Evolutionary conservation across 352 stramenopile genomes (phyloP), one percentile per base, ranked within the genome.

Genomic region (Phytophthora crassamura): DNA sequence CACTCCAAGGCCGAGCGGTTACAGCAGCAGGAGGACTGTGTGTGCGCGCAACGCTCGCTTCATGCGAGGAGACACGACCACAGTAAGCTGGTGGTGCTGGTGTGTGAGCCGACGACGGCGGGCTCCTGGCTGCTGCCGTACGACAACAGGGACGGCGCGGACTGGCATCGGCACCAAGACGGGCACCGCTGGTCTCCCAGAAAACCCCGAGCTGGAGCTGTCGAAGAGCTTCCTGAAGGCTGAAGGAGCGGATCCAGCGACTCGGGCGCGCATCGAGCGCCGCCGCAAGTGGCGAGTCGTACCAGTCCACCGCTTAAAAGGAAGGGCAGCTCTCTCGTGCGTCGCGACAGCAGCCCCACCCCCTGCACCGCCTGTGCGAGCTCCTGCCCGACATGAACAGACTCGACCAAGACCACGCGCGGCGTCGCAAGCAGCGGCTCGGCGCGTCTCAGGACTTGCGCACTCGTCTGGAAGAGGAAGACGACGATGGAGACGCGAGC

Each of bases 41-140:
- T 95, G 18, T 76, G 84, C 14, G 78, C 83, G 12, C 86, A 95
- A 67, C 59, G 93, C 0, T 91, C 84, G 40, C 73, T 95, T 3
- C 86, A 95, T 52, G 78, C 86, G 1, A 84, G 84, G 9, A 65
- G 79, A 14, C 86, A 95, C 33, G 86, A 95, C 49, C 86, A 84
- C 3, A 84, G 80, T 22, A 88, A 90, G 40, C 77, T 95, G 49
- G 86, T 95, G 4, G 86, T 95, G 49, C 64, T 95, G 34, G 84
- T 95, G 22, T 85, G 84, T 56, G 86, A 93, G 47, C 86, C 86
- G 7, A 91, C 76, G 49, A 93, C 80, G 0, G 86, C 93, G 18
- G 86, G 86, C 4, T 93, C 84, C 25, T 95, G 86, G 86, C 64
- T 95, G 28, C 61, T 95, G 61, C 86, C 86, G 15, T 95, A 95